These are phyloP conservation scores for Sorghum bicolor DNA, from an alignment of 176 grass and related monocot genomes.

Conservation along the genomic window DNA sequence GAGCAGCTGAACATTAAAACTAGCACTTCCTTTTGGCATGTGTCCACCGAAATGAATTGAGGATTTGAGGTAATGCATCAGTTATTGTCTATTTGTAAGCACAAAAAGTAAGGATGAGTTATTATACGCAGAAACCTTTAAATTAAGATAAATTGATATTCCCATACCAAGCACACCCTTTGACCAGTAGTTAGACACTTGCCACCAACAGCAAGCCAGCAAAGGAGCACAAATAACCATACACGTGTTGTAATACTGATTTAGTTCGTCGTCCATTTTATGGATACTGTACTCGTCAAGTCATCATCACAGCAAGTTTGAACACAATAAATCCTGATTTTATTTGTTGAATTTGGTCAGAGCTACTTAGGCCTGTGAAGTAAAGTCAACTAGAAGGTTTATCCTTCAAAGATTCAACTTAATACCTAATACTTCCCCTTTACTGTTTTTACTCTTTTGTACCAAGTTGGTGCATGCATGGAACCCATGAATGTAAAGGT, in stretches of 20 bases:
- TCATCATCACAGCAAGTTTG: background rate
- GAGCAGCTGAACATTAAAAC: background rate
- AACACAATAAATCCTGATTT: background rate
- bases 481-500: slow-evolving; percentile 27
- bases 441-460: background rate
- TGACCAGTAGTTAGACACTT: background rate
- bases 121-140: background rate
- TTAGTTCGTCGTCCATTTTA: background rate
- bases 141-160: background rate
- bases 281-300: background rate
- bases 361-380: background rate
- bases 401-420: background rate
- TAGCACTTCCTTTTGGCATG: background rate
- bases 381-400: background rate
- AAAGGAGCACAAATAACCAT: background rate
- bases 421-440: background rate
- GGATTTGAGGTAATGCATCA: background rate
- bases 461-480: slow-evolving; percentile 20
- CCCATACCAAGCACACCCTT: slow-evolving; percentile 2
- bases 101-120: background rate
- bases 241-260: background rate
- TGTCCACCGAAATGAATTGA: background rate
- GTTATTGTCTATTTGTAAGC: background rate
- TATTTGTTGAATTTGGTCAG: background rate
- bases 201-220: background rate